phyloP scores from a whole-genome alignment of 129 eudicot species.

The Logfia minima region DNA sequence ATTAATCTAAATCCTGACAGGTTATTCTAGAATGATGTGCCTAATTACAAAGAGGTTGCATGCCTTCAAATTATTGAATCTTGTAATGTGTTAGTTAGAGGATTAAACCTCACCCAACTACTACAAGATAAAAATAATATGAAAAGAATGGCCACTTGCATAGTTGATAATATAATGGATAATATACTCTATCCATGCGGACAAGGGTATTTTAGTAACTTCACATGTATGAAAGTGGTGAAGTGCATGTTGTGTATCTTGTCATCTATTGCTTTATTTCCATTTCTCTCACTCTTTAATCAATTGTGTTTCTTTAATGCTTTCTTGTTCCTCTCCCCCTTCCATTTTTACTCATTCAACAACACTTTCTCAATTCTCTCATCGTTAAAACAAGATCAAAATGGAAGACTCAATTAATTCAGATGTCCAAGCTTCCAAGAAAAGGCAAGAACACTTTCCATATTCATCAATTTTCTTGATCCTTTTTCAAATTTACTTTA shows the following conservation, averaged over 20 bases:
- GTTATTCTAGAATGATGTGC: constrained; percentile 9
- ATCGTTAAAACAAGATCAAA: constrained; percentile 25
- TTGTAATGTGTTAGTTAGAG: constrained; percentile 29
- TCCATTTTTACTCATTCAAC: constrained; percentile 22
- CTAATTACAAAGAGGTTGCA: background rate
- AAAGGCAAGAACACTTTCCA: constrained; percentile 44
- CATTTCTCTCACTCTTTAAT: constrained; percentile 37
- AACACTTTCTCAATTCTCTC: constrained; percentile 10
- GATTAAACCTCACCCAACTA: constrained; percentile 28
- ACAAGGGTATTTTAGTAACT: constrained; percentile 36
- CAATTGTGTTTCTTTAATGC: constrained; percentile 40
- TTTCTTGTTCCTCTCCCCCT: constrained; percentile 33
- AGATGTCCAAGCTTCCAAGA: constrained; percentile 59
- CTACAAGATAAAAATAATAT: constrained; percentile 7
- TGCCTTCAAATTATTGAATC: constrained; percentile 12
- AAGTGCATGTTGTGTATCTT: constrained; percentile 42
- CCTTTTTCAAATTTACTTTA: background rate
- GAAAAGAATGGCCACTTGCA: constrained; percentile 23
- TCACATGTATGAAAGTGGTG: constrained; percentile 23
- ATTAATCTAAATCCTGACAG: constrained; percentile 9
- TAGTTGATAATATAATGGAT: constrained; percentile 26
- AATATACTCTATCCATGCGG: constrained; percentile 32
- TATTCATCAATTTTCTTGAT: constrained; percentile 17
- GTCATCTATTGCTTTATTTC: constrained; percentile 46
- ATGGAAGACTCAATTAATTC: constrained; percentile 30